Evolutionary conservation across 73 alveolate species (phyloP).

Genomic region (Symbiodinium pilosum): DNA sequence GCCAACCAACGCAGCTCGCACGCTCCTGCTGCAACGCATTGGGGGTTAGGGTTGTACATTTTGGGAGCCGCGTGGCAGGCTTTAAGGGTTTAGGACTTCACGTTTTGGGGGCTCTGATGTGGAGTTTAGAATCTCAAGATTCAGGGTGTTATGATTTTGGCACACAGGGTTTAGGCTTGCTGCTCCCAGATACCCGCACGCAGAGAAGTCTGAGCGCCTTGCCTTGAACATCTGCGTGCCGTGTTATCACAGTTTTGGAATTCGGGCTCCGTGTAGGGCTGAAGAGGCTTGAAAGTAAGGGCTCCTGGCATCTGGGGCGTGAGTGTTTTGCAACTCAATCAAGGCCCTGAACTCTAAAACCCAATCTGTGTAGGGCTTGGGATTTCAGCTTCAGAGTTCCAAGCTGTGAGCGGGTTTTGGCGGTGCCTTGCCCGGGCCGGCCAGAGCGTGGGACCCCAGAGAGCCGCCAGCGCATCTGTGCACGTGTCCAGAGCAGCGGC

Average conservation of each 20-base stretch:
- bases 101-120: neutral
- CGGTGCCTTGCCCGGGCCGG: conserved; percentile 27
- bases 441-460: conserved; percentile 88
- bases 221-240: too few species aligned
- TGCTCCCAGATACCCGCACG: too few species aligned
- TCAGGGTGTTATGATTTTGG: too few species aligned
- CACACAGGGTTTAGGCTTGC: too few species aligned
- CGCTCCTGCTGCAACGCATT: neutral
- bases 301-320: too few species aligned
- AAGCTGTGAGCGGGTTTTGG: neutral
- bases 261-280: too few species aligned
- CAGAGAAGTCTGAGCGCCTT: too few species aligned
- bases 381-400: neutral
- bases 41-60: too few species aligned
- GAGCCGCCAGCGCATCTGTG: conserved; percentile 49
- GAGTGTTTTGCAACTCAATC: too few species aligned
- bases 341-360: neutral
- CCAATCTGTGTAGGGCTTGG: neutral
- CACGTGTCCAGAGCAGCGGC: conserved; percentile 78
- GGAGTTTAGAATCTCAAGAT: too few species aligned
- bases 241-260: too few species aligned
- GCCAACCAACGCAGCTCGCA: neutral
- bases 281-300: too few species aligned
- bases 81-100: neutral
- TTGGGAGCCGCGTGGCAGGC: neutral